phyloP scores from a whole-genome alignment of 805 yeast species.

The Candida cerambycidarum region DNA sequence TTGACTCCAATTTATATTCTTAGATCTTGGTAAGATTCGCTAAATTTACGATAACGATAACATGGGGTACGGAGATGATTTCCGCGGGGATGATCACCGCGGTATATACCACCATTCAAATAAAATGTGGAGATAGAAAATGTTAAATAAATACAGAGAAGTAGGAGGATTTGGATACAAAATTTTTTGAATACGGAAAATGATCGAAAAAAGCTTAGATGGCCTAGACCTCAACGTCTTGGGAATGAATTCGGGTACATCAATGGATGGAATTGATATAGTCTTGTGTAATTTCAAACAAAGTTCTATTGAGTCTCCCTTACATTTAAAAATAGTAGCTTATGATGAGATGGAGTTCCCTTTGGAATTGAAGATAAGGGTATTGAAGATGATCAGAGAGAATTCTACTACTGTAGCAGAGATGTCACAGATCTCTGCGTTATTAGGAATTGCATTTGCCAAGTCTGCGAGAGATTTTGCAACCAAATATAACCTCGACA shows the following conservation, averaged over 20 bases:
- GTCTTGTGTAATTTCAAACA: conserved; percentile 16
- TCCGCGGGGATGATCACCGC: neutral
- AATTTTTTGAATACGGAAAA: neutral
- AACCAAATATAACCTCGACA: conserved; percentile 7
- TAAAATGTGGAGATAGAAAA: neutral
- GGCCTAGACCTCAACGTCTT: conserved; percentile 11
- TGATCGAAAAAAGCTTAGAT: neutral
- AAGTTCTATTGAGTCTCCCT: conserved; percentile 7
- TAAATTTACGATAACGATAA: neutral
- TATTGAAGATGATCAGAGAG: conserved; percentile 12
- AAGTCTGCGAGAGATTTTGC: conserved; percentile 12
- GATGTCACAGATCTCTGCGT: conserved; percentile 12
- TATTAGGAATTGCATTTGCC: conserved; percentile 15
- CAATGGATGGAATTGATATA: conserved; percentile 17
- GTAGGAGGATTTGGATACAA: neutral
- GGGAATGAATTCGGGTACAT: conserved; percentile 16
- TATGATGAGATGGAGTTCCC: conserved; percentile 16
- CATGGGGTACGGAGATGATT: neutral
- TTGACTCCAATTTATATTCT: neutral
- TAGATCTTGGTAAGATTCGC: neutral
- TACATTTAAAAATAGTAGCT: conserved; percentile 12
- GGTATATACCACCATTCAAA: too few species aligned
- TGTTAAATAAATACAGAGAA: too few species aligned
- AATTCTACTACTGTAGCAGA: conserved; percentile 15
- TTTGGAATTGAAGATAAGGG: conserved; percentile 10